Conservation (phyloP, 1,284 basidiomycete species). For the Cryptococcus sp. region DNA sequence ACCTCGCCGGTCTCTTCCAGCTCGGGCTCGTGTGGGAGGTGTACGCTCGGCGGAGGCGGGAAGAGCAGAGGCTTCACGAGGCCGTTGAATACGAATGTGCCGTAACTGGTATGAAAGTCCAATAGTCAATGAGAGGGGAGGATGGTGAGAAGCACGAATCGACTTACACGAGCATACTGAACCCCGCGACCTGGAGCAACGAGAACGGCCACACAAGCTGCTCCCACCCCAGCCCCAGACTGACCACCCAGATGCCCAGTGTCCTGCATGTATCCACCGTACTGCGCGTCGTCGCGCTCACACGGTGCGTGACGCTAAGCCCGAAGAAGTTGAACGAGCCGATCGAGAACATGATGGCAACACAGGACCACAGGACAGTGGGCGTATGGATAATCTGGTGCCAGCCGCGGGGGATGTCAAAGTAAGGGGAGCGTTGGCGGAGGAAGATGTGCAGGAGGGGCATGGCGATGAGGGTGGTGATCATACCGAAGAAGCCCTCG, state of each 20-base stretch:
- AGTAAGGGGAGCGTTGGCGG: slow-evolving; percentile 70
- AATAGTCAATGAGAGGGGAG: too few species aligned
- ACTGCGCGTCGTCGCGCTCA: slow-evolving; percentile 82
- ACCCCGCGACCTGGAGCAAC: slow-evolving; percentile 81
- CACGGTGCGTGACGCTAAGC: slow-evolving; percentile 82
- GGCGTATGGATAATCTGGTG: slow-evolving; percentile 79
- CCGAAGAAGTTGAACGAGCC: slow-evolving; percentile 97
- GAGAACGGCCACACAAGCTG: slow-evolving; percentile 75
- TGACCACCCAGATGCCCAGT: slow-evolving; percentile 72
- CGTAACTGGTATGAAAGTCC: slow-evolving; percentile 29
- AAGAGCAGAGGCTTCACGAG: slow-evolving; percentile 67
- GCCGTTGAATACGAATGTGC: slow-evolving; percentile 61
- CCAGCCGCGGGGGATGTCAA: slow-evolving; percentile 88
- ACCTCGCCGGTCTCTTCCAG: slow-evolving; percentile 39
- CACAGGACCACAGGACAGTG: slow-evolving; percentile 68
- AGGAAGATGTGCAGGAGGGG: slow-evolving; percentile 54
- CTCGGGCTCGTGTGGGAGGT: slow-evolving; percentile 40
- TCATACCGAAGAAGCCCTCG: slow-evolving; percentile 86
- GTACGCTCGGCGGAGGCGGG: slow-evolving; percentile 29
- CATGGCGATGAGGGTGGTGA: slow-evolving; percentile 55
- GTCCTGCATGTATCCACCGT: slow-evolving; percentile 96
- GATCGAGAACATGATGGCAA: slow-evolving; percentile 78
- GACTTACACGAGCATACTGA: slow-evolving; percentile 75
- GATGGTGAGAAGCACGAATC: background rate
- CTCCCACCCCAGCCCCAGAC: slow-evolving; percentile 89